Evolutionary conservation across 2,329 filamentous ascomycete genomes (phyloP).

Genomic region (Cladobotryum mycophilum): DNA sequence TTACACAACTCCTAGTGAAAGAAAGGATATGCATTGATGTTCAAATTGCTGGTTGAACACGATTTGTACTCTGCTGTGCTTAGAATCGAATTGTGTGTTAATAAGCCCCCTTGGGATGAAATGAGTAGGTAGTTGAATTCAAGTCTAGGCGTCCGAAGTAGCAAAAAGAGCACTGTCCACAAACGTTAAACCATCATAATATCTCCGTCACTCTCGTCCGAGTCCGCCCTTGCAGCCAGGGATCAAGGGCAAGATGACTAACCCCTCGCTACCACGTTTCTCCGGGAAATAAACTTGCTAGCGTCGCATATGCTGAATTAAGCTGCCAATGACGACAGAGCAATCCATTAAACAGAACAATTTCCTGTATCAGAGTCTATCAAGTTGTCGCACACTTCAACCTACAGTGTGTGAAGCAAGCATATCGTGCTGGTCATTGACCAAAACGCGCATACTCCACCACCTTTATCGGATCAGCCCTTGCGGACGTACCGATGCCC

Average conservation of each 20-base stretch:
- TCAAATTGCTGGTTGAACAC: too few species aligned
- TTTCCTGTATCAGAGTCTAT: slow-evolving; percentile 6
- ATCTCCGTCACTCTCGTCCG: too few species aligned
- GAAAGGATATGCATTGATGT: too few species aligned
- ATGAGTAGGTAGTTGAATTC: too few species aligned
- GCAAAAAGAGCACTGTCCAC: background rate
- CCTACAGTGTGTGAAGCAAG: slow-evolving; percentile 6
- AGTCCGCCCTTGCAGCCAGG: too few species aligned
- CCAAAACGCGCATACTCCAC: background rate
- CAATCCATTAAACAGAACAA: slow-evolving; percentile 5
- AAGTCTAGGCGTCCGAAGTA: background rate
- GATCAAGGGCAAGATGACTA: too few species aligned
- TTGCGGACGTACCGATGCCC: slow-evolving; percentile 34
- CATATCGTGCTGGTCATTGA: slow-evolving; percentile 8
- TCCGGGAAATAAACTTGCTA: slow-evolving; percentile 1
- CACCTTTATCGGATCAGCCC: slow-evolving; percentile 18
- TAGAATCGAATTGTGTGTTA: too few species aligned
- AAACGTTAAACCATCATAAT: background rate
- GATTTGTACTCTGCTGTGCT: too few species aligned
- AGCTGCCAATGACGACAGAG: slow-evolving; percentile 5
- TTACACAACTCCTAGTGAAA: too few species aligned
- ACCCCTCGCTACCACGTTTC: slow-evolving; percentile 2
- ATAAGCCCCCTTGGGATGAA: too few species aligned
- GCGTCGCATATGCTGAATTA: background rate
- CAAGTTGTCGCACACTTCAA: slow-evolving; percentile 3